Percentiles rank a stretch among this genome's conserved stretches.
These are phyloP conservation scores for Kwoniella heveanensis DNA, from an alignment of 768 basidiomycete species.

Conservation along the genomic window DNA sequence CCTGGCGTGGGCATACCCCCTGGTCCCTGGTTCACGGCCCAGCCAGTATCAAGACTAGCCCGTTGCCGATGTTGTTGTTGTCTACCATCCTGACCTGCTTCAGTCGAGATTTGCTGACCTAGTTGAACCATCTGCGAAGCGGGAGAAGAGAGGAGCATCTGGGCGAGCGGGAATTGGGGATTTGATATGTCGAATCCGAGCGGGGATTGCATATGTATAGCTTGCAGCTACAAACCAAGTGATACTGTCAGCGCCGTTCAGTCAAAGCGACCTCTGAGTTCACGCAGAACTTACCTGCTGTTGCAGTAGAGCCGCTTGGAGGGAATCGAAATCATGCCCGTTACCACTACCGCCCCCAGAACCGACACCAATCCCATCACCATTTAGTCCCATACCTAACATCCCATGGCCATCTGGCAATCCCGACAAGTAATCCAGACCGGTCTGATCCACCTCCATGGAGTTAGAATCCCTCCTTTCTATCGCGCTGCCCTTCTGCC, in stretches of 20 bases:
- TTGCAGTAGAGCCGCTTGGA: conserved; percentile 26
- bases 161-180: conserved; percentile 39
- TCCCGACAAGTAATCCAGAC: conserved; percentile 3
- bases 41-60: conserved; percentile 12
- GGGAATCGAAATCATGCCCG: conserved; percentile 15
- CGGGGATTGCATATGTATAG: conserved; percentile 55
- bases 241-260: too few species aligned
- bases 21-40: conserved; percentile 15
- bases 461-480: background rate
- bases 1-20: conserved; percentile 66
- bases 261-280: too few species aligned
- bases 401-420: background rate
- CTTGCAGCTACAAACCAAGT: too few species aligned
- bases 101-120: conserved; percentile 1
- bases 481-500: background rate
- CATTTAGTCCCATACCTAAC: background rate
- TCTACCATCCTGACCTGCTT: conserved; percentile 71
- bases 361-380: conserved; percentile 1
- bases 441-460: conserved; percentile 20
- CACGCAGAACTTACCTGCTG: conserved; percentile 27
- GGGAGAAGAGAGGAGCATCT: conserved; percentile 35
- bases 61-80: conserved; percentile 61
- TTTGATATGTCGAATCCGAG: conserved; percentile 41
- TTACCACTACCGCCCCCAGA: background rate
- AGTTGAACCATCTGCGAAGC: conserved; percentile 11